Evolutionary conservation across 805 yeast species (phyloP).

Genomic region (Ogataea henricii): DNA sequence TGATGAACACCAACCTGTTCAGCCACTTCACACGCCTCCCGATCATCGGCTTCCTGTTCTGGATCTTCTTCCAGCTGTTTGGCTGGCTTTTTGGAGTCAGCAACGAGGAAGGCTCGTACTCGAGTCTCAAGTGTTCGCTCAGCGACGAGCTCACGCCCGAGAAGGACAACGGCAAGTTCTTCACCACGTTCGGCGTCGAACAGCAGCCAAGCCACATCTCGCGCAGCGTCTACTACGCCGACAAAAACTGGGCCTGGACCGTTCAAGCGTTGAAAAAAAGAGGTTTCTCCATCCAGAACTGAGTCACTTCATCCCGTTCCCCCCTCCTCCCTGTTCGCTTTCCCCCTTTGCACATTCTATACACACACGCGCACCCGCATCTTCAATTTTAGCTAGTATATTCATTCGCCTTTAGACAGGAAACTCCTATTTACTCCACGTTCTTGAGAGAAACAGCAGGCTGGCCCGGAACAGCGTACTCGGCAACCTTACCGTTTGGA

Average conservation of each 20-base stretch:
- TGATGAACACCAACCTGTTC: slow-evolving; percentile 78
- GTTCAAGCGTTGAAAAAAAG: slow-evolving; percentile 57
- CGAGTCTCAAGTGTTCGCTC: slow-evolving; percentile 64
- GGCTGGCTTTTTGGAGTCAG: slow-evolving; percentile 71
- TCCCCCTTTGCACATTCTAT: neutral
- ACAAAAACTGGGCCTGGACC: slow-evolving; percentile 81
- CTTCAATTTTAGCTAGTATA: slow-evolving; percentile 1
- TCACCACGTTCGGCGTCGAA: slow-evolving; percentile 59
- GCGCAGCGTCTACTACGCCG: slow-evolving; percentile 57
- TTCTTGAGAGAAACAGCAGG: slow-evolving; percentile 85
- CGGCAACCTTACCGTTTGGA: slow-evolving; percentile 67
- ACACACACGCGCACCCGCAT: no score
- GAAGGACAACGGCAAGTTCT: slow-evolving; percentile 71
- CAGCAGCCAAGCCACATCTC: slow-evolving; percentile 62
- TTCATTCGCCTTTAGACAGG: neutral
- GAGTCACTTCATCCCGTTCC: no score
- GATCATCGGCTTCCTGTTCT: slow-evolving; percentile 70
- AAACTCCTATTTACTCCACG: slow-evolving; percentile 28
- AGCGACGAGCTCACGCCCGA: slow-evolving; percentile 49
- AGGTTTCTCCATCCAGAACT: slow-evolving; percentile 37
- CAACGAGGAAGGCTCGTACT: slow-evolving; percentile 68
- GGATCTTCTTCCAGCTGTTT: slow-evolving; percentile 70
- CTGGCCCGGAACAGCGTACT: slow-evolving; percentile 86
- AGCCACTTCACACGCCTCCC: slow-evolving; percentile 79
- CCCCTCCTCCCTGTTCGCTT: neutral